Evolutionary conservation across 805 yeast genomes (phyloP), one percentile per base, ranked within the genome.

Genomic region (Candida cerambycidarum): DNA sequence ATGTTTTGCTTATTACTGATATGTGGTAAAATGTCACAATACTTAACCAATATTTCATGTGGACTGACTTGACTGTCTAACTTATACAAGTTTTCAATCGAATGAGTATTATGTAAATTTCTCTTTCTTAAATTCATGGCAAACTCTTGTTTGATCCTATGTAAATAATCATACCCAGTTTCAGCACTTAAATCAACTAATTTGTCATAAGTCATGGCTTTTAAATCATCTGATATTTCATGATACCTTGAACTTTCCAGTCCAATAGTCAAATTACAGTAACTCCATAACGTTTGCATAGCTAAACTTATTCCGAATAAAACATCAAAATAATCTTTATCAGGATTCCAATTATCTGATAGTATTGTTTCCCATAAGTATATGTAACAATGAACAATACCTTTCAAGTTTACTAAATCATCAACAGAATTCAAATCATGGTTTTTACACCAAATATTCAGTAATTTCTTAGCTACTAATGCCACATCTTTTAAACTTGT

Each of bases 231-330:
- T 18, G 53, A 54, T 25, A 51, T 29, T 17, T 55, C 63, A 15
- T 45, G 13, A 24, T 37, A 46, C 17, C 51, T 17, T 16, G 43
- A 24, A 24, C 46, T 37, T 38, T 43, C 52, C 30, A 17, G 33
- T 0, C 75, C 75, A 23, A 58, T 52, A 3, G 60, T 56, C 5
- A 66, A 50, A 41, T 53, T 66, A 14, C 63, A 57, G 43, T 63
- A 69, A 47, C 73, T 58, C 75, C 75, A 71, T 21, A 71, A 48
- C 1, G 66, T 70, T 25, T 68, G 50, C 14, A 62, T 64, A 1
- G 73, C 68, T 8, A 67, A 54, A 38, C 71, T 59, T 9, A 67
- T 53, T 0, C 69, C 66, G 43, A 63, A 64, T 63, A 65, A 57
- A 16, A 54, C 48, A 43, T 69, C 74, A 43, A 55, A 65, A 45